phyloP scores from a whole-genome alignment of 106 monocot genomes.

The Hemerocallis citrina region DNA sequence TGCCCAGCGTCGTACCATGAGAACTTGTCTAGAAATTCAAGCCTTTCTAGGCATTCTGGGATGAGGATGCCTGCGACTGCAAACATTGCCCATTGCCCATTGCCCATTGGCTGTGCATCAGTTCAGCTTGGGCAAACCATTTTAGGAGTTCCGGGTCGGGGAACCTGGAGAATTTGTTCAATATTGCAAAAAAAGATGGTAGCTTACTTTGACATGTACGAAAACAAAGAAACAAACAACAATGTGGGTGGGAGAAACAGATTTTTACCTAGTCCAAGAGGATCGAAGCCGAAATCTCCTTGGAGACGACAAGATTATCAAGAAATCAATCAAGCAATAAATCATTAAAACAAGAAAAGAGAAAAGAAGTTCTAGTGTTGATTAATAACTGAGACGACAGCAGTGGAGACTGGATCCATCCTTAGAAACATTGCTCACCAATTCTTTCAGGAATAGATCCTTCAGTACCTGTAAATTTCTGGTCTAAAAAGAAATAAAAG shows the following conservation, averaged over 20 bases:
- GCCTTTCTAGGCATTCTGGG: conserved; percentile 55
- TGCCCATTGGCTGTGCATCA: conserved; percentile 79
- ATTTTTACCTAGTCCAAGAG: conserved; percentile 66
- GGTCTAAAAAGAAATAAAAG: no score
- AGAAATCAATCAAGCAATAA: background rate
- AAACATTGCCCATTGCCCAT: conserved; percentile 98
- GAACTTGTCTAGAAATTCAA: conserved; percentile 61
- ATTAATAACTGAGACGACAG: no score
- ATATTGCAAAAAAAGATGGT: no score
- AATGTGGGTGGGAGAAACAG: no score
- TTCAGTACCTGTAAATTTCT: no score
- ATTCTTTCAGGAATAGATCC: no score
- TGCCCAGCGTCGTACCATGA: conserved; percentile 73
- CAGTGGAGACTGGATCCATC: no score
- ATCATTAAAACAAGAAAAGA: background rate
- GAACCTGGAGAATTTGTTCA: conserved; percentile 47
- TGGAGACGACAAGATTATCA: conserved; percentile 44
- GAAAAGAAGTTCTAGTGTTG: no score
- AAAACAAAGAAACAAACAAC: no score
- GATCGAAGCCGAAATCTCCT: conserved; percentile 90
- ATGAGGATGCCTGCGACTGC: conserved; percentile 76
- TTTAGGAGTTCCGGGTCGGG: conserved; percentile 65
- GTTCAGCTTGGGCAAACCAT: conserved; percentile 93
- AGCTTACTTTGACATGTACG: no score
- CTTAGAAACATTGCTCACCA: no score